Evolutionary conservation across 2,329 filamentous ascomycete genomes (phyloP).

Genomic region (Claviceps sp.): DNA sequence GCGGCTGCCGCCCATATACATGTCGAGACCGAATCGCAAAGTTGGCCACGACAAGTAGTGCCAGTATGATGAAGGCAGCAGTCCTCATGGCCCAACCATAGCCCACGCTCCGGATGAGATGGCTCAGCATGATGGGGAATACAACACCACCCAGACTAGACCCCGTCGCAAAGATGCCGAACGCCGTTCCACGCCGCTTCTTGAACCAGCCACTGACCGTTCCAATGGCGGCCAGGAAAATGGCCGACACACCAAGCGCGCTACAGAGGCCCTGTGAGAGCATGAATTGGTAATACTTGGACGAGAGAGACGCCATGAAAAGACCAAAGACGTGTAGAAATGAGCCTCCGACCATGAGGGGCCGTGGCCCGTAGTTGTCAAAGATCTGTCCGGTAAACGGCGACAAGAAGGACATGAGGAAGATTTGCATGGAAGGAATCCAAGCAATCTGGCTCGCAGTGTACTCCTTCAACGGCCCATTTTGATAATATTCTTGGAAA

Average conservation of each 20-base stretch:
- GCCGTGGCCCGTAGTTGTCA: slow-evolving; percentile 48
- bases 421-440: slow-evolving; percentile 42
- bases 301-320: slow-evolving; percentile 6
- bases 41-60: slow-evolving; percentile 19
- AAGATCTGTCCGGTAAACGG: slow-evolving; percentile 24
- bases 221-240: slow-evolving; percentile 22
- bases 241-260: slow-evolving; percentile 21
- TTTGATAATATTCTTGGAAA: slow-evolving; percentile 47
- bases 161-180: slow-evolving; percentile 22
- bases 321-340: slow-evolving; percentile 46
- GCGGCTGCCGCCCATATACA: not conserved
- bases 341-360: slow-evolving; percentile 36
- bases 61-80: slow-evolving; percentile 23
- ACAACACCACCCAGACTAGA: slow-evolving; percentile 26
- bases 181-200: slow-evolving; percentile 20
- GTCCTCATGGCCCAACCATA: slow-evolving; percentile 28
- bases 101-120: slow-evolving; percentile 21
- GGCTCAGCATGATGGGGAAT: slow-evolving; percentile 26
- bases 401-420: not conserved
- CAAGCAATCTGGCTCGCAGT: slow-evolving; percentile 45
- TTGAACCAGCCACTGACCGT: slow-evolving; percentile 21
- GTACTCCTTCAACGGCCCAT: slow-evolving; percentile 30
- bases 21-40: slow-evolving; percentile 18
- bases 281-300: slow-evolving; percentile 6
- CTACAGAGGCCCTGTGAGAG: slow-evolving; percentile 25